Evolutionary conservation across 2,329 filamentous ascomycete species (phyloP).

Genomic region (Penicillium sp.): DNA sequence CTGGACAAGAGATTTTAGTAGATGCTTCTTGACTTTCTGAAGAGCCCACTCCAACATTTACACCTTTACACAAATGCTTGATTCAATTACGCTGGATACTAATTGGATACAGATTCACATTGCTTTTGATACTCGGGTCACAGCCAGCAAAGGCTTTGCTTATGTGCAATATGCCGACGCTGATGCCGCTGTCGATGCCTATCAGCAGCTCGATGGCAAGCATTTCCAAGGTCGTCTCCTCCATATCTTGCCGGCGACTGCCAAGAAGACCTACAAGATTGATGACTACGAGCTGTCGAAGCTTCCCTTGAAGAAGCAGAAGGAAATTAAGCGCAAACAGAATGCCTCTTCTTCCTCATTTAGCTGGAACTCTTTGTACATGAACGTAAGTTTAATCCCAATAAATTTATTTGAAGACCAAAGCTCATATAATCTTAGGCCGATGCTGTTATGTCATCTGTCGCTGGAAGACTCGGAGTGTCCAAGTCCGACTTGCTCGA

Average conservation of each 20-base stretch:
- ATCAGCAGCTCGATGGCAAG: slow-evolving; percentile 75
- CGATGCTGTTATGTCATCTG: slow-evolving; percentile 88
- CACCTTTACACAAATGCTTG: slow-evolving; percentile 17
- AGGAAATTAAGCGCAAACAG: slow-evolving; percentile 80
- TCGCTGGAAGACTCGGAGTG: slow-evolving; percentile 82
- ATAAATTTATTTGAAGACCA: background rate
- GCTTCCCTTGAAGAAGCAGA: slow-evolving; percentile 90
- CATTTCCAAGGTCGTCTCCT: slow-evolving; percentile 90
- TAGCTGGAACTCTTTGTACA: slow-evolving; percentile 99
- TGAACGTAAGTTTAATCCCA: slow-evolving; percentile 66
- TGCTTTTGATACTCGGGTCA: slow-evolving; percentile 68
- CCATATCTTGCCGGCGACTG: slow-evolving; percentile 82
- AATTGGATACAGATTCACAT: slow-evolving; percentile 74
- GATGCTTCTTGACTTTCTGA: slow-evolving; percentile 93
- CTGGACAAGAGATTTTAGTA: slow-evolving; percentile 98
- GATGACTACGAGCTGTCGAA: slow-evolving; percentile 91
- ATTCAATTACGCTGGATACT: slow-evolving; percentile 38
- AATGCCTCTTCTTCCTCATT: slow-evolving; percentile 78
- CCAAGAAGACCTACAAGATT: slow-evolving; percentile 77
- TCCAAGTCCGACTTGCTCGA: slow-evolving; percentile 90
- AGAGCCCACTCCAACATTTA: slow-evolving; percentile 37
- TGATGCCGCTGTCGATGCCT: slow-evolving; percentile 74
- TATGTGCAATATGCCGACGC: slow-evolving; percentile 77
- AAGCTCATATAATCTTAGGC: slow-evolving; percentile 39
- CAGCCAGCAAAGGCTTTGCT: slow-evolving; percentile 84